Conservation (phyloP, 1,284 basidiomycete species). For the Rhodotorula sp. region DNA sequence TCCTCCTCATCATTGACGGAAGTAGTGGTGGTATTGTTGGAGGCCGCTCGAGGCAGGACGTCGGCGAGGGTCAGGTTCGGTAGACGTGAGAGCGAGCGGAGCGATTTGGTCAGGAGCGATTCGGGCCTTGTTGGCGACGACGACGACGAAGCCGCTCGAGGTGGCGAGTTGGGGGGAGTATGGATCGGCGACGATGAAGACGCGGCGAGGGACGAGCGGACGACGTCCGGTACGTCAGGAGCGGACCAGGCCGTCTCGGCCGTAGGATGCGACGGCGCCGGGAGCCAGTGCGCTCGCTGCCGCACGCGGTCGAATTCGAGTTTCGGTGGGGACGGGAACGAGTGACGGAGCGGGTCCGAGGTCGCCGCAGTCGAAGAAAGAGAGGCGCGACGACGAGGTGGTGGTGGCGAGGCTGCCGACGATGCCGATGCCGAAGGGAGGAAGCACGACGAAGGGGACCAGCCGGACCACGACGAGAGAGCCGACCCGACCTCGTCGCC, state of each 20-base stretch:
- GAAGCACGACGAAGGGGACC: neutral
- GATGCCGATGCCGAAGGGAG: neutral
- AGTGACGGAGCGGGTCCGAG: slow-evolving; percentile 32
- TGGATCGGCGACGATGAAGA: slow-evolving; percentile 1
- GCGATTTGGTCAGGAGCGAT: slow-evolving; percentile 34
- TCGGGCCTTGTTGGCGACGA: neutral
- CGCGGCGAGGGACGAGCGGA: neutral
- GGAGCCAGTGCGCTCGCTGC: slow-evolving; percentile 19
- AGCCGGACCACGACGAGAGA: neutral
- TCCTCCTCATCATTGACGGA: slow-evolving; percentile 8
- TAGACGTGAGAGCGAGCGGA: slow-evolving; percentile 30
- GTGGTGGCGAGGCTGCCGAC: neutral
- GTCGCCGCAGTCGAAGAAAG: slow-evolving; percentile 13
- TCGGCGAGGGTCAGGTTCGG: slow-evolving; percentile 26
- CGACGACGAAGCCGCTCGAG: neutral
- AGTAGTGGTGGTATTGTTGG: neutral
- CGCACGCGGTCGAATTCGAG: slow-evolving; percentile 4
- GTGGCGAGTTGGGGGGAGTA: neutral
- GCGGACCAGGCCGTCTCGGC: neutral
- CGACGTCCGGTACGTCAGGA: slow-evolving; percentile 14
- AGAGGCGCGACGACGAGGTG: slow-evolving; percentile 10
- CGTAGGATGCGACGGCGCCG: slow-evolving; percentile 5
- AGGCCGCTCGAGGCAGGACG: slow-evolving; percentile 17
- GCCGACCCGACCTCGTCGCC: neutral
- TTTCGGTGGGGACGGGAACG: slow-evolving; percentile 5